These are phyloP conservation scores for Penicillium steckii DNA, from an alignment of 495 filamentous ascomycete species.

Conservation along the genomic window DNA sequence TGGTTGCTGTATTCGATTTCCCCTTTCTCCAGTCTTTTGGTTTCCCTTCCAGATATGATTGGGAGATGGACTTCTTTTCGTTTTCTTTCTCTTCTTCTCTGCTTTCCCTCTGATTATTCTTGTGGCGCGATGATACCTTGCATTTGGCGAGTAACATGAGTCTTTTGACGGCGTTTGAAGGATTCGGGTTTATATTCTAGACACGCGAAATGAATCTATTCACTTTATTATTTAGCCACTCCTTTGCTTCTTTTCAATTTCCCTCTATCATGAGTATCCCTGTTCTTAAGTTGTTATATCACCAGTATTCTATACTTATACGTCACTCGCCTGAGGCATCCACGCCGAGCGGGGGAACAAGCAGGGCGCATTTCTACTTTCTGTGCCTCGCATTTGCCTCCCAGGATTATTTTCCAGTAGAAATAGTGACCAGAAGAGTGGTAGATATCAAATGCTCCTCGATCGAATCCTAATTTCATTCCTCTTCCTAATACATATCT, in stretches of 20 bases:
- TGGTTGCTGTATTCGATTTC: not conserved
- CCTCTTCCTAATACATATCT: not conserved
- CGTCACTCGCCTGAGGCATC: not conserved
- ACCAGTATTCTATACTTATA: not conserved
- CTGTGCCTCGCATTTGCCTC: not conserved
- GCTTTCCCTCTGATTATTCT: not conserved
- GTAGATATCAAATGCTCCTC: not conserved
- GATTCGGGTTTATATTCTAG: not conserved
- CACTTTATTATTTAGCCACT: no score
- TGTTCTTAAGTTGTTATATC: no score
- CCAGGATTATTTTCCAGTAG: not conserved
- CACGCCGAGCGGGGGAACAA: not conserved
- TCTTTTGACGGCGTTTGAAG: constrained; percentile 10
- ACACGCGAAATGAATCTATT: constrained; percentile 1
- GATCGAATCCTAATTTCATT: not conserved
- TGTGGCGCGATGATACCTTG: constrained; percentile 17
- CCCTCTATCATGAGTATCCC: no score
- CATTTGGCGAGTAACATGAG: constrained; percentile 19
- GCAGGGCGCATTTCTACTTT: not conserved
- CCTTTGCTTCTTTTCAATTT: no score
- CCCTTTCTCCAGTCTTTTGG: not conserved
- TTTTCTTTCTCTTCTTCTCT: not conserved
- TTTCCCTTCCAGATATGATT: no score
- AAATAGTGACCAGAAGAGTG: not conserved
- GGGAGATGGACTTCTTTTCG: not conserved